Evolutionary conservation across 192 early-diverging fungal genomes (phyloP).

Genomic region (Chytriomyces confervae): DNA sequence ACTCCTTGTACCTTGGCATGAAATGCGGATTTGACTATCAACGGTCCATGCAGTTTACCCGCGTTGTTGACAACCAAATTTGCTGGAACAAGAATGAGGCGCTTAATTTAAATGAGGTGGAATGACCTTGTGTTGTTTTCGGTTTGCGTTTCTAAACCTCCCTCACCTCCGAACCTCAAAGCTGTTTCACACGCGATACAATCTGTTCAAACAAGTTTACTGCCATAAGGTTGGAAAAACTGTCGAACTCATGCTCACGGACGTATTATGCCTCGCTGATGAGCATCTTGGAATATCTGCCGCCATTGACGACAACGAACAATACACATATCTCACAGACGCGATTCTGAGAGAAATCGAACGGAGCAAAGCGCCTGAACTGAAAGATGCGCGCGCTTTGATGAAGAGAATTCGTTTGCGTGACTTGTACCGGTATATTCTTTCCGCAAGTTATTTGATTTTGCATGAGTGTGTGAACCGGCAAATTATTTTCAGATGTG

Average conservation of each 20-base stretch:
- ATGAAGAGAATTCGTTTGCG: constrained; percentile 77
- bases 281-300: constrained; percentile 59
- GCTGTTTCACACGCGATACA: constrained; percentile 41
- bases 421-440: constrained; percentile 78
- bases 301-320: constrained; percentile 65
- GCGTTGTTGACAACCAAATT: constrained; percentile 89
- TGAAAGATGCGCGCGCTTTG: constrained; percentile 72
- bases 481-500: constrained; percentile 7
- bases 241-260: constrained; percentile 87
- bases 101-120: constrained; percentile 79
- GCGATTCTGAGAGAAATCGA: constrained; percentile 71
- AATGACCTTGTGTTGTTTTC: not conserved
- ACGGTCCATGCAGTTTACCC: constrained; percentile 78
- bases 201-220: constrained; percentile 73
- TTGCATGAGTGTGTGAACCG: not conserved
- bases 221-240: constrained; percentile 77
- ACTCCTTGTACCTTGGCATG: constrained; percentile 80
- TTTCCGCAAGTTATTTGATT: not conserved
- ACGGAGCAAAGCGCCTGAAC: constrained; percentile 38
- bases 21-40: constrained; percentile 63
- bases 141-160: not conserved
- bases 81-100: constrained; percentile 90
- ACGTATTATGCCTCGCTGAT: constrained; percentile 86
- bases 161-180: not conserved
- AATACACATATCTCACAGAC: constrained; percentile 83